These are phyloP conservation scores for Tetrahymena thermophila DNA, from an alignment of 73 alveolate genomes.

Conservation along the genomic window DNA sequence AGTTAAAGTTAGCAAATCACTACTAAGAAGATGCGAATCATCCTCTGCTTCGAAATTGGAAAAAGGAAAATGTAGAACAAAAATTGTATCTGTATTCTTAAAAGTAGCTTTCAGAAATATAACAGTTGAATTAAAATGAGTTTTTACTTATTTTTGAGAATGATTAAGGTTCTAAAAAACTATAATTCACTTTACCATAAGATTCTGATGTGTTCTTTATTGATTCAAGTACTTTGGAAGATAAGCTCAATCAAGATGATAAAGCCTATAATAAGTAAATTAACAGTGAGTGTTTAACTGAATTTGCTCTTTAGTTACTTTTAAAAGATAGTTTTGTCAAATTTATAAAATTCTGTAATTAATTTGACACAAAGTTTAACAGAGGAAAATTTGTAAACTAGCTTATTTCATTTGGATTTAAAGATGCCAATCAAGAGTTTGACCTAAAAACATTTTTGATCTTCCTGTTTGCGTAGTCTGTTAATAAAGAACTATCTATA, in stretches of 20 bases:
- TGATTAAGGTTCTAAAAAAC: not conserved
- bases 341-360: not conserved
- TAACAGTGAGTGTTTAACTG: not conserved
- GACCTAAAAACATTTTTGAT: not conserved
- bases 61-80: not conserved
- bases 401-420: not conserved
- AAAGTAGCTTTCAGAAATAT: not conserved
- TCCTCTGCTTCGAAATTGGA: not conserved
- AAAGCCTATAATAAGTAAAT: not conserved
- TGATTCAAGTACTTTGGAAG: not conserved
- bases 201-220: not conserved
- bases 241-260: not conserved
- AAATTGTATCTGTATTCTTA: not conserved
- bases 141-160: not conserved
- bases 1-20: not conserved
- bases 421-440: not conserved
- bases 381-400: not conserved
- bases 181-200: not conserved
- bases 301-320: not conserved
- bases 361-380: not conserved
- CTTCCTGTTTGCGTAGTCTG: not conserved
- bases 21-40: not conserved
- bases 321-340: not conserved
- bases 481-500: not conserved
- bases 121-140: not conserved